Evolutionary conservation across 352 stramenopile genomes (phyloP), one percentile per base, ranked within the genome.

Genomic region (Phytopythium boreale): DNA sequence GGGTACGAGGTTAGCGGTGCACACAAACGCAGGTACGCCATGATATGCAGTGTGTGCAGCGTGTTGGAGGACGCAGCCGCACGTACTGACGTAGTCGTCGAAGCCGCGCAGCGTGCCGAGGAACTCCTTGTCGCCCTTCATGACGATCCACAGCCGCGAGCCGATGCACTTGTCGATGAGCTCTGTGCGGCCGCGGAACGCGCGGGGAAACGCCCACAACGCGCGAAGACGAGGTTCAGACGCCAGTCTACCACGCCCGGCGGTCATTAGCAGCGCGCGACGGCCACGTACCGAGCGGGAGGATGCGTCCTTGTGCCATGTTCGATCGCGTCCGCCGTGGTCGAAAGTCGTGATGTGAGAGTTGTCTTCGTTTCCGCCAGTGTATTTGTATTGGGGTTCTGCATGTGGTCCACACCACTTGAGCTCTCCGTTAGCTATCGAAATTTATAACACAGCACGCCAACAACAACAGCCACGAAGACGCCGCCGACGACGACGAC

Each of bases 101-200:
- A 98, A 98, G 22, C 96, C 96, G 49, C 90, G 79, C 26, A 98
- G 81, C 31, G 95, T 98, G 39, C 96, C 96, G 27, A 98, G 69
- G 66, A 98, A 92, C 72, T 98, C 96, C 74, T 98, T 98, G 74
- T 98, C 89, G 47, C 96, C 97, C 75, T 99, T 98, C 96, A 99
- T 99, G 70, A 99, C 95, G 70, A 99, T 98, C 97, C 97, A 99
- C 55, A 99, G 92, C 61, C 93, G 88, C 19, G 94, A 98, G 55
- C 97, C 98, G 66, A 99, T 99, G 75, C 97, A 99, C 75, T 99
- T 99, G 83, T 99, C 98, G 65, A 99, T 99, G 34, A 99, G 80
- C 83, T 99, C 98, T 96, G 61, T 36, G 20, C 12, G 9, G 12
- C 59, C n/a, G 20, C 10, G n/a, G 0, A 22, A 14, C 34, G 34